Percentiles rank a stretch among this genome's conserved stretches.
These are phyloP conservation scores for Erysimum cheiri DNA, from an alignment of 441 rosid species.

Conservation along the genomic window DNA sequence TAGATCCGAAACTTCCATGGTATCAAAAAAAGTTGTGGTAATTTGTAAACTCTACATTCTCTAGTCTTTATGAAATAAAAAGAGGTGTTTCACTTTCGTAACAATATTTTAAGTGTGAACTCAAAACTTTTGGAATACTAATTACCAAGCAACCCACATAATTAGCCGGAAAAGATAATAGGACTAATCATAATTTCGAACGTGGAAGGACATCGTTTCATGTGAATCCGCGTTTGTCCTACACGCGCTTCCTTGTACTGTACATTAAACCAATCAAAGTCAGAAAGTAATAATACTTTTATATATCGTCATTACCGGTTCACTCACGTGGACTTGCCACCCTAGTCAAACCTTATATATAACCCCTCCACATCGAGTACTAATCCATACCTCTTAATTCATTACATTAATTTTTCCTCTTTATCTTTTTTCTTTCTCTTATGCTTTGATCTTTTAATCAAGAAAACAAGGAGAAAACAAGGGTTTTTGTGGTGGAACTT, in stretches of 20 bases:
- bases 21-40: neutral
- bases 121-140: slow-evolving; percentile 1
- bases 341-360: slow-evolving; percentile 38
- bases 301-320: slow-evolving; percentile 17
- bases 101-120: slow-evolving; percentile 6
- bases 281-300: slow-evolving; percentile 27
- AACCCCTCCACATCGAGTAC: slow-evolving; percentile 7
- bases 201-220: slow-evolving; percentile 38
- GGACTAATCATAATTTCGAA: slow-evolving; percentile 10
- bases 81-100: neutral
- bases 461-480: neutral
- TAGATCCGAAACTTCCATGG: too few relatives aligned
- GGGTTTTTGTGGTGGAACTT: slow-evolving; percentile 41
- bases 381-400: slow-evolving; percentile 28
- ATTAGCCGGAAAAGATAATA: neutral
- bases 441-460: slow-evolving; percentile 20
- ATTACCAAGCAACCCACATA: slow-evolving; percentile 15
- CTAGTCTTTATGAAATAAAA: neutral
- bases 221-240: slow-evolving; percentile 41
- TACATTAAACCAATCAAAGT: slow-evolving; percentile 39
- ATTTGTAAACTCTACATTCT: neutral
- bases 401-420: slow-evolving; percentile 31
- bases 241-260: slow-evolving; percentile 42
- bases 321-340: slow-evolving; percentile 37
- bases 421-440: neutral